Percentiles rank a stretch among this genome's conserved stretches.
Evolutionary conservation across 495 filamentous ascomycete species (phyloP).

Genomic region (Trichocladium uniseriatum): DNA sequence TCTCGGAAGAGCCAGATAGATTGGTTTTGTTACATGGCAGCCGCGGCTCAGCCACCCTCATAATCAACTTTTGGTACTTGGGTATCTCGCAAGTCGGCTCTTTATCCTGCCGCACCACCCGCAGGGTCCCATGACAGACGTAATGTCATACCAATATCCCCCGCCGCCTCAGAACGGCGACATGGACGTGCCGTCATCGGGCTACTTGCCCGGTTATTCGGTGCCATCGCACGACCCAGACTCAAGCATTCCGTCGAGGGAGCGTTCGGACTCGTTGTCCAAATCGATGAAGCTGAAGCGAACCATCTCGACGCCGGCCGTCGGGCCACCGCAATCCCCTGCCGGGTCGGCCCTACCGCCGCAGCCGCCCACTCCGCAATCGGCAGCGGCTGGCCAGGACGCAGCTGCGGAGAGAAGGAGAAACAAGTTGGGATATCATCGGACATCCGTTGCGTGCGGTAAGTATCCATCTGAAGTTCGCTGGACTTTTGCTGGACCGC

Average conservation of each 20-base stretch:
- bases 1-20: slow-evolving; percentile 15
- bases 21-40: slow-evolving; percentile 26
- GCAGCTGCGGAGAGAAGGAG: slow-evolving; percentile 71
- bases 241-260: slow-evolving; percentile 22
- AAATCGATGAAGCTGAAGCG: slow-evolving; percentile 46
- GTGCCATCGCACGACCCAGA: slow-evolving; percentile 32
- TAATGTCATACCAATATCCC: slow-evolving; percentile 47
- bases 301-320: slow-evolving; percentile 58
- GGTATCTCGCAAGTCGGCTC: slow-evolving; percentile 25
- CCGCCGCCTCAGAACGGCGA: slow-evolving; percentile 36
- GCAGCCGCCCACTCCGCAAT: slow-evolving; percentile 22
- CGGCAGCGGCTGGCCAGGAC: slow-evolving; percentile 18
- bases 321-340: slow-evolving; percentile 43
- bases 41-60: slow-evolving; percentile 24
- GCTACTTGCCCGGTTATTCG: slow-evolving; percentile 34
- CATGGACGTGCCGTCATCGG: slow-evolving; percentile 34
- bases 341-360: no score
- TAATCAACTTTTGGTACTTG: slow-evolving; percentile 26
- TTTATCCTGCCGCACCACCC: slow-evolving; percentile 26
- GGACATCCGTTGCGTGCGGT: slow-evolving; percentile 96
- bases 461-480: slow-evolving; percentile 36
- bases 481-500: background rate
- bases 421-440: slow-evolving; percentile 95
- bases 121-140: slow-evolving; percentile 35
- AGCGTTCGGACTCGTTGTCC: slow-evolving; percentile 31